Base-by-base conservation (phyloP, 164 flowering plant species). In the Kalanchoe fedtschenkoi region DNA sequence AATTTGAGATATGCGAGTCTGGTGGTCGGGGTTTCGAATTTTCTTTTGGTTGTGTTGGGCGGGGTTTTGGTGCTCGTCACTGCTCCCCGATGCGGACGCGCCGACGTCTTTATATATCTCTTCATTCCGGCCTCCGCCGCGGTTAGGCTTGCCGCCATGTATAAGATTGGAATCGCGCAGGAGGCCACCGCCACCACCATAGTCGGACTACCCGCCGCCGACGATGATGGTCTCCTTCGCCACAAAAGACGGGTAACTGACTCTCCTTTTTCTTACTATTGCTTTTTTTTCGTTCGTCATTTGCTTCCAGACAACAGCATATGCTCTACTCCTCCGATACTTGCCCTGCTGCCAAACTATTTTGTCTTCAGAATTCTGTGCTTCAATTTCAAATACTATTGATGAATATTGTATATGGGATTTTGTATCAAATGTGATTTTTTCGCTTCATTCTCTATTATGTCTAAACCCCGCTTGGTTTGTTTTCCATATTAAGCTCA, bases 81-180 rank as follows among this genome's bases (percentile, higher is more conserved):
- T 15, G 34, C 64, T 16, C 58, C 68, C 1, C 21, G 41, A 29
- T 85, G 88, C 62, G 62, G 68, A 1, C 47, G 28, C 11, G 62
- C 65, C 3, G 22, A 66, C 15, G 8, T 64, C 11, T 33, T 78
- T 16, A 77, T 83, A 0, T 56, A 79, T 6, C 41, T 41, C 6
- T 62, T 71, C 21, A 74, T 83, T 16, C 54, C 70, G 6, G 17
- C 72, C 8, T 63, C 64, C 5, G 71, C 90, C 1, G 67, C 56
- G 15, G 22, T 78, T 28, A 71, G 80, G 62, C 71, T 83, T 58
- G 56, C 59, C 38, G 71, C 78, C 34, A 87, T 78, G 78, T 54
- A 80, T 9, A 75, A 74, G 15, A 71, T 69, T 34, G 96, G 72
- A 6, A 66, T 81, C 22, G 84, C 84, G 0, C 96, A 88, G 66